phyloP scores from a whole-genome alignment of 2,329 filamentous ascomycete species.

The Paecilomyces niveus region DNA sequence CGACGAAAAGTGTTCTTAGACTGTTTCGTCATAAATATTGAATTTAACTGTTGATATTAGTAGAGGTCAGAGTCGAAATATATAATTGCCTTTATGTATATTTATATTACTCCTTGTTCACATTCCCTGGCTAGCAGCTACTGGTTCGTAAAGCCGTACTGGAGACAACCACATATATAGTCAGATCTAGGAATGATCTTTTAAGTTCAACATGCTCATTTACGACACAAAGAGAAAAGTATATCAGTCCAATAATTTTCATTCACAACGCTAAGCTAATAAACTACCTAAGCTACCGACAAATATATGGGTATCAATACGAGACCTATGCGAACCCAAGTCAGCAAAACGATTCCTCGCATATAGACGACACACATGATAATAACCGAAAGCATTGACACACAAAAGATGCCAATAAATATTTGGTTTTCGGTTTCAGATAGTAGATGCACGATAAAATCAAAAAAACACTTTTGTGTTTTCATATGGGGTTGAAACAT shows the following conservation, averaged over 20 bases:
- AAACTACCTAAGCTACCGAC: neutral
- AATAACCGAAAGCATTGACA: neutral
- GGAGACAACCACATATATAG: too few species aligned
- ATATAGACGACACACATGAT: neutral
- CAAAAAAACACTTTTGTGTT: constrained; percentile 20
- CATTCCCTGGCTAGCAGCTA: too few species aligned
- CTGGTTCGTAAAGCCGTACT: too few species aligned
- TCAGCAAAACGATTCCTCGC: neutral
- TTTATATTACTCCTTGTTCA: too few species aligned
- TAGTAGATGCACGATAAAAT: constrained; percentile 21
- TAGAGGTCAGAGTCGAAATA: too few species aligned
- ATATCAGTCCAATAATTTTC: neutral
- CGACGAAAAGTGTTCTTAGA: too few species aligned
- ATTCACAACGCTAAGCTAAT: neutral
- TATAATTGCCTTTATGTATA: too few species aligned
- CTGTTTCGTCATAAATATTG: too few species aligned
- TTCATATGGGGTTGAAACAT: constrained; percentile 36
- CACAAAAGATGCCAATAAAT: neutral
- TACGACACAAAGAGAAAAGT: neutral
- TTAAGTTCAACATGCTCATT: neutral
- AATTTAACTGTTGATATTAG: too few species aligned
- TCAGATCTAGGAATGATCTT: too few species aligned
- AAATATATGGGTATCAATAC: neutral
- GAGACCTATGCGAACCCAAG: neutral
- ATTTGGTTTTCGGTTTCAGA: constrained; percentile 11